These are phyloP conservation scores for Neurospora sublineolata DNA, from an alignment of 495 filamentous ascomycete species.

Conservation along the genomic window DNA sequence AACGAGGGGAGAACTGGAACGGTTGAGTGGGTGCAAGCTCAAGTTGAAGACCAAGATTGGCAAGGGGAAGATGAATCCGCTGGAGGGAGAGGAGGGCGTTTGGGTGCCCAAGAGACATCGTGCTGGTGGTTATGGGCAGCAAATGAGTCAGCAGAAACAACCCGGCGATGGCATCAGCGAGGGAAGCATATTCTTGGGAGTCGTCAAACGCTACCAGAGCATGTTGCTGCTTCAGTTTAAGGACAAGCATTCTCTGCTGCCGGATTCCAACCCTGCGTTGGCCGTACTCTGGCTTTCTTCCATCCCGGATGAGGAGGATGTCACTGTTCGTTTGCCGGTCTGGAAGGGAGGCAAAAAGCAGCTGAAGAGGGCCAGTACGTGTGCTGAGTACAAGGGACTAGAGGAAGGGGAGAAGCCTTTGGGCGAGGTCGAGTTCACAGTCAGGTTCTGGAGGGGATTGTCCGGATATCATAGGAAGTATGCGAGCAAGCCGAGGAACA, in stretches of 20 bases:
- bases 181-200: constrained; percentile 41
- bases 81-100: constrained; percentile 10
- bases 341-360: constrained; percentile 42
- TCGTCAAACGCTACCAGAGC: constrained; percentile 49
- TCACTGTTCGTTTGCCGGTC: constrained; percentile 41
- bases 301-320: constrained; percentile 51
- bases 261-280: constrained; percentile 47
- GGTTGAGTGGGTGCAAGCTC: constrained; percentile 35
- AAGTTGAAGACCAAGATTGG: constrained; percentile 45
- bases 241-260: constrained; percentile 30
- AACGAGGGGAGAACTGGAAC: constrained; percentile 26
- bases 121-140: not conserved
- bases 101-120: constrained; percentile 20
- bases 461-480: constrained; percentile 43
- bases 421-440: constrained; percentile 42
- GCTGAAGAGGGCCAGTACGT: constrained; percentile 29
- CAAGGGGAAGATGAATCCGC: constrained; percentile 41
- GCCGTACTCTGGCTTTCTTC: constrained; percentile 57
- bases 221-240: constrained; percentile 51
- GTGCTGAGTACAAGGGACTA: constrained; percentile 27
- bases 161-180: constrained; percentile 21
- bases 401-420: constrained; percentile 36
- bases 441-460: constrained; percentile 47
- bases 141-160: not conserved
- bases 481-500: constrained; percentile 34